Base-by-base conservation (phyloP, 1,284 basidiomycete genomes). In the Tylopilus microsporus region DNA sequence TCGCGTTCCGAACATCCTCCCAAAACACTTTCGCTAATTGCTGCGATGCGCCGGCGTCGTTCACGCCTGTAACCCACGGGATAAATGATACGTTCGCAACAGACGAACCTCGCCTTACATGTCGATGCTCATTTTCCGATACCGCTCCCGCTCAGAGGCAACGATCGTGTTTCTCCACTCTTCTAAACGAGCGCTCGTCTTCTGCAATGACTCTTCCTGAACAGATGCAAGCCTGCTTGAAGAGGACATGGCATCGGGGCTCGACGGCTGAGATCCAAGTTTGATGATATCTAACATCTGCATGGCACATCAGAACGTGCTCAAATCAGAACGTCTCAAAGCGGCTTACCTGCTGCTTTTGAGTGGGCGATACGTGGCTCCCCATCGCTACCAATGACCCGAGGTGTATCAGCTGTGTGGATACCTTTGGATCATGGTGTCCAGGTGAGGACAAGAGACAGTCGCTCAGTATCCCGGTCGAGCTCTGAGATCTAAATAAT, bases 91-190 rank as follows among this genome's bases (percentile, higher is more conserved):
- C 5, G 25, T 18, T 1, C 18, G 5, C 7, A 3, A 8, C 48
- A 18, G 55, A 54, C 6, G 16, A 46, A 18, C 21, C 13, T 3
- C 16, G 41, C 7, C 68, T 46, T 64, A 89, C 88, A 85, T 69
- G 68, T 92, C 89, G n/a, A 90, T 75, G 5, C 84, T 70, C 34
- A 77, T 83, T 69, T 90, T 90, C 48, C 87, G 77, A 58, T 89
- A 68, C 2, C 87, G 77, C 72, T 91, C 89, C 61, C 75, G 75
- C 72, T 92, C 90, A 0, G 86, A 84, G 5, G 72, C 70, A 53
- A 82, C 76, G 30, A 91, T 84, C 5, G 79, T 83, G 62, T 81
- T 80, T 48, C 87, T 77, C 89, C 89, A 92, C 55, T 89, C 85
- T 19, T 79, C 76, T 64, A 89, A 83, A 53, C 83, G 78, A 11